Conservation (phyloP, 2,329 filamentous ascomycete species). For the Aureobasidium lini region DNA sequence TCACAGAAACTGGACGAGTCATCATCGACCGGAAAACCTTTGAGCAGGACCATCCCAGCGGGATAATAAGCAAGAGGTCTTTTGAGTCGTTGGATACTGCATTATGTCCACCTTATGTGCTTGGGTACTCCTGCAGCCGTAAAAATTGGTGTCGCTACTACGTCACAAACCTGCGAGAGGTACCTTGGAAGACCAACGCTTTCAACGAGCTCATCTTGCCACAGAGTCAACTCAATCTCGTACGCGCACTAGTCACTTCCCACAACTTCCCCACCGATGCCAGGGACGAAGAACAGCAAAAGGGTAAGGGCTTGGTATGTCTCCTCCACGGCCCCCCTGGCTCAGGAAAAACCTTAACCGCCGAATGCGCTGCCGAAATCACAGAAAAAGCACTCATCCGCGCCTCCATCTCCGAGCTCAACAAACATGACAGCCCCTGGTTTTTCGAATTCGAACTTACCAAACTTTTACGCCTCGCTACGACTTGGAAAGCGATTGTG, state of each 20-base stretch:
- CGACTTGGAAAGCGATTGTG: conserved; percentile 24
- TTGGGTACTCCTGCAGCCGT: not conserved
- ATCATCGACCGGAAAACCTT: not conserved
- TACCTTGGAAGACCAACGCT: not conserved
- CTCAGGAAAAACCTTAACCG: conserved; percentile 33
- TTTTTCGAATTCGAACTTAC: not conserved
- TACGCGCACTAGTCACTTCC: not conserved
- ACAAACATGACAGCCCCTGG: not conserved
- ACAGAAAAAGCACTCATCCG: conserved; percentile 7
- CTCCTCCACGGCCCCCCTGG: conserved; percentile 31
- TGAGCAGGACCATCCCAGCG: not conserved
- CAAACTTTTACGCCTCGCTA: not conserved
- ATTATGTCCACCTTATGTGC: not conserved
- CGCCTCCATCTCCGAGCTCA: not conserved
- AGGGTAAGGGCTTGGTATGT: conserved; percentile 33
- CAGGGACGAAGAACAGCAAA: conserved; percentile 16
- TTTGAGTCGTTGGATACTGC: not conserved
- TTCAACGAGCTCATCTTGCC: not conserved
- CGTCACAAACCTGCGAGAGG: not conserved
- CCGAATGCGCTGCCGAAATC: conserved; percentile 14
- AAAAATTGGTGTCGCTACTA: conserved; percentile 1
- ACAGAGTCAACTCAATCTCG: not conserved
- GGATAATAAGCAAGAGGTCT: not conserved
- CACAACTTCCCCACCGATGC: not conserved
- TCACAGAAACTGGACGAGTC: not conserved